phyloP scores from a whole-genome alignment of 495 filamentous ascomycete genomes.

The Aspergillus steynii region DNA sequence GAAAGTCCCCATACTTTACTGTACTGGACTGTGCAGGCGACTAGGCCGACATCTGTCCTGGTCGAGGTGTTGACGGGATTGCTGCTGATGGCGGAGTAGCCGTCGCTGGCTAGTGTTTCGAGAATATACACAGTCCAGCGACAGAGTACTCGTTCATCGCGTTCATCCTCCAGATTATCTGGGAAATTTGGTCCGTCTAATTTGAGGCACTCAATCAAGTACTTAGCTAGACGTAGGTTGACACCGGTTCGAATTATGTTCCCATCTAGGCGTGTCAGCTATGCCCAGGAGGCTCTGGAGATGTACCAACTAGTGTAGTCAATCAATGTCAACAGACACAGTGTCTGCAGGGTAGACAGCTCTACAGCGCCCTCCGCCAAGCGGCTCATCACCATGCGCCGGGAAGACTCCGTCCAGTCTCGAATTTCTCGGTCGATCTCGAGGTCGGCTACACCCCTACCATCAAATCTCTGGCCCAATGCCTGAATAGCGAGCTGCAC shows the following conservation, averaged over 20 bases:
- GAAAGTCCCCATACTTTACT: constrained; percentile 44
- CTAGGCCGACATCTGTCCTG: constrained; percentile 38
- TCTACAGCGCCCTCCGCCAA: constrained; percentile 36
- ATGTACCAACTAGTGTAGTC: constrained; percentile 39
- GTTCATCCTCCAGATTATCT: constrained; percentile 23
- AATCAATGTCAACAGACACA: constrained; percentile 42
- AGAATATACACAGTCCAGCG: constrained; percentile 41
- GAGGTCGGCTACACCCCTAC: constrained; percentile 10
- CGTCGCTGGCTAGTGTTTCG: constrained; percentile 34
- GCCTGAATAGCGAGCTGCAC: constrained; percentile 39
- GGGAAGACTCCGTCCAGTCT: constrained; percentile 29
- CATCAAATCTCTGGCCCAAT: constrained; percentile 33
- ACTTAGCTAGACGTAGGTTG: constrained; percentile 35
- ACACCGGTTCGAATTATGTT: constrained; percentile 39
- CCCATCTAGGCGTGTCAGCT: constrained; percentile 25
- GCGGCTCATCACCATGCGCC: constrained; percentile 32
- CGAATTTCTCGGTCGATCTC: constrained; percentile 19
- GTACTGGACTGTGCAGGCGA: constrained; percentile 35
- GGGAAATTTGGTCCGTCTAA: constrained; percentile 6
- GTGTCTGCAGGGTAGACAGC: constrained; percentile 42
- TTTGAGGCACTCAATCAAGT: constrained; percentile 36
- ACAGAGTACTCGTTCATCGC: constrained; percentile 40
- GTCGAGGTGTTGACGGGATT: constrained; percentile 15
- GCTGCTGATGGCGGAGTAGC: constrained; percentile 6
- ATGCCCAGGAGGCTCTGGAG: not conserved